Evolutionary conservation across 140 eudicot species (phyloP), one percentile per base, ranked within the genome.

Genomic region (Bidens hawaiensis): DNA sequence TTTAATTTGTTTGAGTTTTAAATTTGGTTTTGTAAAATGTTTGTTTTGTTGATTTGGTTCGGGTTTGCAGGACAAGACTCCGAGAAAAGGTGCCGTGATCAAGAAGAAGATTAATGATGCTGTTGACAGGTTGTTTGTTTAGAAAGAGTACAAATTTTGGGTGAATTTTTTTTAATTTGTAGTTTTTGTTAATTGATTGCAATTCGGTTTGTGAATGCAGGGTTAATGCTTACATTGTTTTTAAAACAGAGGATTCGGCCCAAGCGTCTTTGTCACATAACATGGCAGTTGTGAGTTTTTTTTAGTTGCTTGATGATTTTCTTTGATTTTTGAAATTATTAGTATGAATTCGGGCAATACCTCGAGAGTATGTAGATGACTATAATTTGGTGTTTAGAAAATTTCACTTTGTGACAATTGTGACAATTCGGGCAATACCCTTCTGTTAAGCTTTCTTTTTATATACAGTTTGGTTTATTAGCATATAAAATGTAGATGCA

Each of bases 151-250:
- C 30, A 50, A n/a, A n/a, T 17, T 9, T 22, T 50, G 57, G 57
- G 1, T 9, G 4, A 0, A 50, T 3, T 0, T 21, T 6, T 28
- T 56, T 48, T 51, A 22, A 23, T 23, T 4, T 1, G 18, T 12
- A 3, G 36, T 34, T 14, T 28, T 4, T 49, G 30, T 48, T 62
- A 4, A n/a, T 51, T 41, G 41, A 48, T 56, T 38, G 43, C 58
- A 14, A 40, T 7, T 27, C n/a, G n/a, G 48, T 47, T 57, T 58
- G 42, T 50, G 33, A 40, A 65, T 81, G 79, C 94, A 91, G 98
- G 88, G 93, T 91, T 58, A 77, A 91, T 56, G 98, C 96, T 11
- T 91, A 91, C 60, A 60, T 91, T 69, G 98, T 87, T 34, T 91
- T 91, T 57, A 82, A 78, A 66, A 71, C 77, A 0, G 96, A 82